These are phyloP conservation scores for Aethionema arabicum DNA, from an alignment of 345 rosid species.

Conservation along the genomic window DNA sequence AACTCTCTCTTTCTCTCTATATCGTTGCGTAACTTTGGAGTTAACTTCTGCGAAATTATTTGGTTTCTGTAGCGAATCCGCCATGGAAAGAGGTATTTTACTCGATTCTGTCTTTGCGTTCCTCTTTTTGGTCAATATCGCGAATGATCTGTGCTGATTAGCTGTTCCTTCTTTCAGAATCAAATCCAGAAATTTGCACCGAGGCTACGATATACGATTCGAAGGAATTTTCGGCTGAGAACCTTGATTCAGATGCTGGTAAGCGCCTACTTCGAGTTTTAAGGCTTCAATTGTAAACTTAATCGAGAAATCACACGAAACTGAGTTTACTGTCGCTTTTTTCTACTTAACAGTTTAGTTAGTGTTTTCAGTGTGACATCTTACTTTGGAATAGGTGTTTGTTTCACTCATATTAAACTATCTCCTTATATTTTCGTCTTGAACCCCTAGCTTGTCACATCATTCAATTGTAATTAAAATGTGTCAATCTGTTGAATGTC, in stretches of 20 bases:
- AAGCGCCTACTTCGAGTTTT: conserved; percentile 6
- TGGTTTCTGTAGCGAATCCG: conserved; percentile 19
- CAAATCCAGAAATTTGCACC: conserved; percentile 5
- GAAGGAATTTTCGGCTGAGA: conserved; percentile 4
- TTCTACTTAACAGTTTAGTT: no score
- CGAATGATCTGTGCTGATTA: no score
- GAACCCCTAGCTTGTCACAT: not conserved
- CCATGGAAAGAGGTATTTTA: conserved; percentile 40
- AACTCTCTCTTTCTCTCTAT: not conserved
- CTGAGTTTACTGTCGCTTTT: not conserved
- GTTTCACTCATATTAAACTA: not conserved
- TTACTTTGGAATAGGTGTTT: not conserved
- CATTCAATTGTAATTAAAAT: conserved; percentile 10
- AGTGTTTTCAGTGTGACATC: no score
- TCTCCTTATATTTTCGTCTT: conserved; percentile 7
- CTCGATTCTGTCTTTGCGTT: conserved; percentile 3
- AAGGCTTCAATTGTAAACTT: not conserved
- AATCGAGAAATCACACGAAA: not conserved
- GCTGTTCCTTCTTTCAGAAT: conserved; percentile 6
- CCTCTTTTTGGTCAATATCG: conserved; percentile 3
- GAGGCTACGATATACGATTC: conserved; percentile 18
- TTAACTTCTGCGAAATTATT: not conserved
- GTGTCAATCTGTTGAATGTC: conserved; percentile 26
- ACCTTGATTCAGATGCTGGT: conserved; percentile 27
- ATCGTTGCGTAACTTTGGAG: conserved; percentile 3